Evolutionary conservation across 345 rosid genomes (phyloP), one percentile per base, ranked within the genome.

Genomic region (Stellera chamaejasme): DNA sequence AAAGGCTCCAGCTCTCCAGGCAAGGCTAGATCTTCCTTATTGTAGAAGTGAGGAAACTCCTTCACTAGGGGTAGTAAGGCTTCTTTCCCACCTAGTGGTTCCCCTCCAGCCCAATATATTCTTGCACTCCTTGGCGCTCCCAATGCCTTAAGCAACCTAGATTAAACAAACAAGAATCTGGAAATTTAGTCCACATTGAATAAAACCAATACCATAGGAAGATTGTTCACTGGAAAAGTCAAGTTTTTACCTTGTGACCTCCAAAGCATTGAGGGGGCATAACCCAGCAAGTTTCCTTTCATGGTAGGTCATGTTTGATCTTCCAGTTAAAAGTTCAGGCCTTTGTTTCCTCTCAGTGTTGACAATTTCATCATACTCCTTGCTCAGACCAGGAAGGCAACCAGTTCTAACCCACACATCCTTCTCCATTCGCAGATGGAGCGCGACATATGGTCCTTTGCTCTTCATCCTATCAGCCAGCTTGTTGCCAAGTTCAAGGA

Each of bases 361-460:
- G 6, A 87, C 75, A 32, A 87, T 79, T 69, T 84, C 96, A 28
- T 93, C 96, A 41, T 77, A 89, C 63, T 82, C 73, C 11, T 71
- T 73, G 75, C 74, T 81, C 65, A 86, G 67, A 61, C 95, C 99
- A n/a, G 88, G 86, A 50, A 83, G 90, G 65, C 99, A 93, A 13
- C 96, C 97, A 11, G 96, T 90, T 71, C 96, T 83, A 63, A 93
- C 95, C 97, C 97, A 90, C 10, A 89, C 97, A 54, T 87, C 97
- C 72, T 87, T 87, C 76, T 93, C 97, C 78, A 89, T 51, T 13
- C 96, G 79, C 52, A 87, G 81, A 78, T 90, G 99, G 66, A 93
- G 85, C 13, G 95, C 95, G 61, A 90, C 70, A 65, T 90, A 93
- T 5, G 99, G 92, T 50, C 99, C 97, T 64, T 80, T 79, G 66